phyloP scores from a whole-genome alignment of 768 basidiomycete species.

The Mycena metata region DNA sequence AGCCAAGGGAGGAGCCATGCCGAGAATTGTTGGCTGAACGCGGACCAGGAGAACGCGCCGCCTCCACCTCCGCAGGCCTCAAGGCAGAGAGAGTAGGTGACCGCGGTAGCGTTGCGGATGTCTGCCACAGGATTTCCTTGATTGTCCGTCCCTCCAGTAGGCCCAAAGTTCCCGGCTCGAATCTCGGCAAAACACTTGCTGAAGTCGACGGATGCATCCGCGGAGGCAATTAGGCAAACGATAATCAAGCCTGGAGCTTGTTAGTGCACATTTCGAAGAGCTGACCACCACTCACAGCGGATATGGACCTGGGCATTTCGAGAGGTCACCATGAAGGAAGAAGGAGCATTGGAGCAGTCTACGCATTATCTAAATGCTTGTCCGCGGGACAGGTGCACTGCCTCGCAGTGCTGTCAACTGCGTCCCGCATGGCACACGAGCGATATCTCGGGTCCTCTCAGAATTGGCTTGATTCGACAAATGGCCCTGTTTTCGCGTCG shows the following conservation, averaged over 20 bases:
- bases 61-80: slow-evolving; percentile 43
- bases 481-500: no score
- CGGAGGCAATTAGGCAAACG: not conserved
- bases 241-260: slow-evolving; percentile 17
- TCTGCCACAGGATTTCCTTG: slow-evolving; percentile 42
- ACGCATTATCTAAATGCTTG: no score
- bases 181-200: slow-evolving; percentile 41
- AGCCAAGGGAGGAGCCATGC: slow-evolving; percentile 65
- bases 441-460: no score
- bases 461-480: no score
- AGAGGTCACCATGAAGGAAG: not conserved
- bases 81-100: slow-evolving; percentile 49
- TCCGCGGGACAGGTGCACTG: no score
- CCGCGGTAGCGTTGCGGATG: slow-evolving; percentile 43
- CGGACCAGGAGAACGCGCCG: slow-evolving; percentile 43
- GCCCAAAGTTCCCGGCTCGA: slow-evolving; percentile 30
- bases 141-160: slow-evolving; percentile 44
- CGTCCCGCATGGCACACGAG: no score
- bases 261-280: not conserved
- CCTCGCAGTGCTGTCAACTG: no score
- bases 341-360: no score
- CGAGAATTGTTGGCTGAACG: slow-evolving; percentile 55
- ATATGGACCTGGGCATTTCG: not conserved
- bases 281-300: slow-evolving; percentile 1
- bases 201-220: slow-evolving; percentile 36